Evolutionary conservation across 805 yeast species (phyloP).

Genomic region (Candida ficus): DNA sequence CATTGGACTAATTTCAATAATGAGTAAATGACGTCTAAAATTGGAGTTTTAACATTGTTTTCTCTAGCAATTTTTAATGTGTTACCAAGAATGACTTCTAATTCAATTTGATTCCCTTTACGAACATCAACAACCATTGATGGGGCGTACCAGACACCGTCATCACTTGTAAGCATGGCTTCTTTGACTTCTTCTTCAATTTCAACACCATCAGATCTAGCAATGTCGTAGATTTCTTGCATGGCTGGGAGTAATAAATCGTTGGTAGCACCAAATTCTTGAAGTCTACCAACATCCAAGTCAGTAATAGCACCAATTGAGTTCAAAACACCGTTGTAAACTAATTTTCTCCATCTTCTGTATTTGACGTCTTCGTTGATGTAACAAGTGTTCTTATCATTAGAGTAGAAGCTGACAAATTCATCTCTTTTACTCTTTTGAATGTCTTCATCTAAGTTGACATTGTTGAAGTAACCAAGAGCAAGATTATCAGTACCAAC

Average conservation of each 20-base stretch:
- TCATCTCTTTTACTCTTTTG: constrained; percentile 33
- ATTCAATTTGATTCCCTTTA: constrained; percentile 64
- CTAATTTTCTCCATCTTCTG: constrained; percentile 60
- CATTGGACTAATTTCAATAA: constrained; percentile 60
- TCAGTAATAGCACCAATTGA: constrained; percentile 55
- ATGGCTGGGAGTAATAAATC: constrained; percentile 51
- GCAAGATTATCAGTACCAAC: constrained; percentile 39
- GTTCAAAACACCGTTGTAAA: constrained; percentile 66
- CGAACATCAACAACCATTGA: constrained; percentile 69
- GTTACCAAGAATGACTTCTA: constrained; percentile 69
- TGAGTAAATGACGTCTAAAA: constrained; percentile 50
- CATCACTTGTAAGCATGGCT: constrained; percentile 51
- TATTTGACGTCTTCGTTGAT: constrained; percentile 42
- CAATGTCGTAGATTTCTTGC: constrained; percentile 61
- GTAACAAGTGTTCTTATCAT: constrained; percentile 35
- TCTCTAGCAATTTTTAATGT: constrained; percentile 46
- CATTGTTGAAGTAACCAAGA: constrained; percentile 45
- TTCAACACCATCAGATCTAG: constrained; percentile 61
- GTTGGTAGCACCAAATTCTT: constrained; percentile 37
- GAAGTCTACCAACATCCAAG: constrained; percentile 53
- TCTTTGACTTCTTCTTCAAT: constrained; percentile 46
- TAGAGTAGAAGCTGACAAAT: constrained; percentile 42
- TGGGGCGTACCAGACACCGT: constrained; percentile 55
- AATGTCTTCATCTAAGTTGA: constrained; percentile 21
- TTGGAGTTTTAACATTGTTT: constrained; percentile 49